A percentile compares a stretch with the other conserved stretches of the same genome.
phyloP scores from a whole-genome alignment of 179 eudicot species.

The Corrigiola litoralis region DNA sequence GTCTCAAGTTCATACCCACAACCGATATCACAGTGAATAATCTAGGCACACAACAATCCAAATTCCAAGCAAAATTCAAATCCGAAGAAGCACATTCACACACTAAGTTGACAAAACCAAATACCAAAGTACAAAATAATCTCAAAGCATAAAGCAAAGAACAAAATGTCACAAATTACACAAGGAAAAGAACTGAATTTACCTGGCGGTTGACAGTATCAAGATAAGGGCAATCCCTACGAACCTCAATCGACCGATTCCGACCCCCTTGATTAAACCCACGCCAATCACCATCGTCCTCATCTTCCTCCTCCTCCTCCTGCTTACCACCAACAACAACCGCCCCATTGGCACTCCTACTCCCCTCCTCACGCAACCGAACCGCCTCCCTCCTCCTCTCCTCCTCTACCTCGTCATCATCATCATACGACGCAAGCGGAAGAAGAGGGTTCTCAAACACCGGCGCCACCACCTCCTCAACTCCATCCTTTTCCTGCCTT shows the following conservation, averaged over 20 bases:
- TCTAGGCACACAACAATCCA: neutral
- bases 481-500: constrained; percentile 25
- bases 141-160: neutral
- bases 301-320: constrained; percentile 36
- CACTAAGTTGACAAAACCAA: neutral
- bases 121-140: neutral
- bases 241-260: constrained; percentile 46
- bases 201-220: constrained; percentile 99
- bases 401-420: constrained; percentile 68
- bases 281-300: constrained; percentile 39
- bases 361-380: neutral
- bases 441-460: constrained; percentile 63
- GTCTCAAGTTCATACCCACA: neutral
- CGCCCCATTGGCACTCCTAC: constrained; percentile 2
- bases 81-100: neutral
- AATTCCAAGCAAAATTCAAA: neutral
- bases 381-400: constrained; percentile 29
- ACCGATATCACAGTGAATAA: neutral
- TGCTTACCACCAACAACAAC: neutral
- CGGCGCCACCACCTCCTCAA: constrained; percentile 18
- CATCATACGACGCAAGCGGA: constrained; percentile 69
- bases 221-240: constrained; percentile 88
- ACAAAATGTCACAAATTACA: neutral
- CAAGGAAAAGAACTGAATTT: neutral
- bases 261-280: constrained; percentile 31